Evolutionary conservation across 208 protist species (phyloP).

Genomic region (Willaertia magna): DNA sequence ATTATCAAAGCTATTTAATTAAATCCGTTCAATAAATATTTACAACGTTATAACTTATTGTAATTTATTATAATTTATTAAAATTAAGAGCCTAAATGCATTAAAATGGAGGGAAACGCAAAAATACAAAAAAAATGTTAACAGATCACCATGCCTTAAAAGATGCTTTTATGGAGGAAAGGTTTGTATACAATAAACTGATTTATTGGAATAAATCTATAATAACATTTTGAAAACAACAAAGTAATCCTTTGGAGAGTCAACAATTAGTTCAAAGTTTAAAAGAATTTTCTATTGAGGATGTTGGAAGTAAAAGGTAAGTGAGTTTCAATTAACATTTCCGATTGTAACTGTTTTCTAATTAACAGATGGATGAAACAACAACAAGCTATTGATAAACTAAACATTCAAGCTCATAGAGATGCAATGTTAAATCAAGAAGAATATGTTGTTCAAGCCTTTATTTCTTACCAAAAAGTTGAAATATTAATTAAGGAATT

Average conservation of each 20-base stretch:
- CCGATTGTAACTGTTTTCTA: background rate
- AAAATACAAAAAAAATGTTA: too few relatives aligned
- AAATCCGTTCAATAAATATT: too few relatives aligned
- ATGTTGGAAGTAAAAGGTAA: background rate
- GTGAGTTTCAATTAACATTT: too few relatives aligned
- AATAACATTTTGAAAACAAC: too few relatives aligned
- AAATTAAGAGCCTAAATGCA: too few relatives aligned
- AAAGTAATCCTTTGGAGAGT: background rate
- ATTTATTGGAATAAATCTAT: too few relatives aligned
- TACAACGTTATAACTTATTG: too few relatives aligned
- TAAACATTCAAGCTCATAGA: slow-evolving; percentile 1
- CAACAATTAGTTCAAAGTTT: background rate
- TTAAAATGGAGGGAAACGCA: too few relatives aligned
- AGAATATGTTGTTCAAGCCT: background rate
- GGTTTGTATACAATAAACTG: too few relatives aligned
- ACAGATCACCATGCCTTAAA: too few relatives aligned
- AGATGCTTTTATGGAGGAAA: too few relatives aligned
- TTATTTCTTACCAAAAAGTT: background rate
- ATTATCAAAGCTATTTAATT: background rate
- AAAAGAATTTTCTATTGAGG: background rate
- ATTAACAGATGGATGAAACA: slow-evolving; percentile 14
- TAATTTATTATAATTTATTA: too few relatives aligned
- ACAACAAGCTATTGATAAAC: background rate
- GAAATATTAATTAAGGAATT: background rate
- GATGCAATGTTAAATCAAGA: background rate